Evolutionary conservation across 129 eudicot species (phyloP).

Genomic region (Apium graveolens): DNA sequence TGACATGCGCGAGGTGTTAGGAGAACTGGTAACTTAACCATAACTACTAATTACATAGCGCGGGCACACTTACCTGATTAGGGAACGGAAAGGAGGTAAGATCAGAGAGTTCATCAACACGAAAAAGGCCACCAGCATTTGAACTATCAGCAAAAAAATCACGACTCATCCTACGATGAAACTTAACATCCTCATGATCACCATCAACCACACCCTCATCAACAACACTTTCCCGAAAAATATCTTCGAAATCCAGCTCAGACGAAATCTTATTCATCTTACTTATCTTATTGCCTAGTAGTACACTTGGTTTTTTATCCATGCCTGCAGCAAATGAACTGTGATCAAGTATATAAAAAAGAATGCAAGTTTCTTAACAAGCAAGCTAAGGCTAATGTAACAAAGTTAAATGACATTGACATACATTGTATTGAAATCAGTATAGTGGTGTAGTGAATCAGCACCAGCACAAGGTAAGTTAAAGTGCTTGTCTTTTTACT

Average conservation of each 20-base stretch:
- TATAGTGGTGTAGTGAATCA: conserved; percentile 1
- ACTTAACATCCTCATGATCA: not conserved
- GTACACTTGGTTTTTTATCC: not conserved
- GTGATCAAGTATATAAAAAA: not conserved
- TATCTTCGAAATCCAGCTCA: not conserved
- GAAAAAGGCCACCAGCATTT: not conserved
- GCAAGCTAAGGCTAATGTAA: not conserved
- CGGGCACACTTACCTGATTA: not conserved
- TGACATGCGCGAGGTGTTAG: too few species aligned
- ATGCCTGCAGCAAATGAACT: not conserved
- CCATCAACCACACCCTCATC: not conserved
- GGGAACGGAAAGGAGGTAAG: not conserved
- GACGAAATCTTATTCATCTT: not conserved
- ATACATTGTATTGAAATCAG: not conserved
- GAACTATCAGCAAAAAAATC: conserved; percentile 1
- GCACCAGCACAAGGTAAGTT: conserved; percentile 5
- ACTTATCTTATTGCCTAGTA: not conserved
- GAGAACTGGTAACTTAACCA: too few species aligned
- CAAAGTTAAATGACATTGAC: not conserved
- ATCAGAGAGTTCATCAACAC: not conserved
- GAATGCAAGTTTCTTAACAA: conserved; percentile 5
- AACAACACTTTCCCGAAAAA: not conserved
- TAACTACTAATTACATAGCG: not conserved
- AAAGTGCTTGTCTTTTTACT: conserved; percentile 3
- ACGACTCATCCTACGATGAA: not conserved